These are phyloP conservation scores for Otatea glauca DNA, from an alignment of 176 grass and related monocot species.

Conservation along the genomic window DNA sequence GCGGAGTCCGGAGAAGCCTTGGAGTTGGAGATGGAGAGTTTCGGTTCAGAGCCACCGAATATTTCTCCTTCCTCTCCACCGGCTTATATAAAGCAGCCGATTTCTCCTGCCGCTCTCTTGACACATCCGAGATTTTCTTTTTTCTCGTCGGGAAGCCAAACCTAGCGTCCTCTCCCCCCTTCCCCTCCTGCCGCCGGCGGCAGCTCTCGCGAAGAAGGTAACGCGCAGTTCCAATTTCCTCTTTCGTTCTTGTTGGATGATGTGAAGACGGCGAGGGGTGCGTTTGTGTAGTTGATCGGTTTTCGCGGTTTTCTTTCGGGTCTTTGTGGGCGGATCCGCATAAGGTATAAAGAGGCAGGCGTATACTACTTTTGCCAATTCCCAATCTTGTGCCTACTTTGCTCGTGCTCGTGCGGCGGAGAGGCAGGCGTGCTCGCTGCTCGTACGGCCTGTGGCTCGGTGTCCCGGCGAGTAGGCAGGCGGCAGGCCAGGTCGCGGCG, in stretches of 20 bases:
- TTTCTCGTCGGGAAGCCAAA: neutral
- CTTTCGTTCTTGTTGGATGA: neutral
- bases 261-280: neutral
- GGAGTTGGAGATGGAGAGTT: too few relatives aligned
- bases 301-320: neutral
- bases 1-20: neutral
- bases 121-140: neutral
- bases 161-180: neutral
- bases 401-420: too few relatives aligned
- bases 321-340: neutral
- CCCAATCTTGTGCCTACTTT: too few relatives aligned
- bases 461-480: too few relatives aligned
- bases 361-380: too few relatives aligned
- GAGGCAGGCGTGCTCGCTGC: too few relatives aligned
- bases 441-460: too few relatives aligned
- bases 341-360: too few relatives aligned
- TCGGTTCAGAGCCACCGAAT: too few relatives aligned
- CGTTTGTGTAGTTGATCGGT: neutral
- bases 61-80: neutral
- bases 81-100: conserved; percentile 3
- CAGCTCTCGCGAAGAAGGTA: neutral
- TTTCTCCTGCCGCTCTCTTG: neutral
- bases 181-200: conserved; percentile 15
- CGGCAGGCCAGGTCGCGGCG: too few relatives aligned
- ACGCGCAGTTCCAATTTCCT: neutral